Evolutionary conservation across 192 early-diverging fungal genomes (phyloP).

Genomic region (Pecoramyces ruminantium): DNA sequence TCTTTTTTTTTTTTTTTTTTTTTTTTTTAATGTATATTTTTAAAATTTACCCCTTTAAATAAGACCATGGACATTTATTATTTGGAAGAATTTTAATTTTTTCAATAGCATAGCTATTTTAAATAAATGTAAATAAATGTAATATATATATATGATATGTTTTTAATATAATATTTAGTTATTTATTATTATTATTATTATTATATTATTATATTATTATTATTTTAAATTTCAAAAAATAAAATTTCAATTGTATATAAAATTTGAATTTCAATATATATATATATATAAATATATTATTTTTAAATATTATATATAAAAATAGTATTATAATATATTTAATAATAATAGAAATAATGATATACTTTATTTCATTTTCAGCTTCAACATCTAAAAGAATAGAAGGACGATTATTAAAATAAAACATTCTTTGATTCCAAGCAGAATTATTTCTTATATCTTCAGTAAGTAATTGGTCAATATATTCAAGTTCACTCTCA

Average conservation of each 20-base stretch:
- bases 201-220: no score
- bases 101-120: constrained; percentile 30
- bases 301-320: no score
- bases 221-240: no score
- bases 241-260: background rate
- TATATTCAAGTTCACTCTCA: constrained; percentile 47
- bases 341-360: constrained; percentile 5
- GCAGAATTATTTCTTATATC: constrained; percentile 97
- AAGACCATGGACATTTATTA: constrained; percentile 89
- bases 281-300: background rate
- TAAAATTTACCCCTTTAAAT: constrained; percentile 60
- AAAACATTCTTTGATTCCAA: constrained; percentile 86
- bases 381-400: constrained; percentile 20
- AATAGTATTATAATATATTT: no score
- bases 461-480: constrained; percentile 47
- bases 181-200: no score
- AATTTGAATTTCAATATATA: background rate
- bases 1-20: no score
- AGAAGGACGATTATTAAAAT: constrained; percentile 17
- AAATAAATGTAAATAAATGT: background rate
- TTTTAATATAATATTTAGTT: no score
- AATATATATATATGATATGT: no score
- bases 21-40: no score
- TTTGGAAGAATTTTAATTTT: constrained; percentile 67
- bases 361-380: constrained; percentile 49